Percentiles rank a stretch among this genome's conserved stretches.
Conservation (phyloP, 2,329 filamentous ascomycete genomes). For the Pseudogymnoascus sp. region DNA sequence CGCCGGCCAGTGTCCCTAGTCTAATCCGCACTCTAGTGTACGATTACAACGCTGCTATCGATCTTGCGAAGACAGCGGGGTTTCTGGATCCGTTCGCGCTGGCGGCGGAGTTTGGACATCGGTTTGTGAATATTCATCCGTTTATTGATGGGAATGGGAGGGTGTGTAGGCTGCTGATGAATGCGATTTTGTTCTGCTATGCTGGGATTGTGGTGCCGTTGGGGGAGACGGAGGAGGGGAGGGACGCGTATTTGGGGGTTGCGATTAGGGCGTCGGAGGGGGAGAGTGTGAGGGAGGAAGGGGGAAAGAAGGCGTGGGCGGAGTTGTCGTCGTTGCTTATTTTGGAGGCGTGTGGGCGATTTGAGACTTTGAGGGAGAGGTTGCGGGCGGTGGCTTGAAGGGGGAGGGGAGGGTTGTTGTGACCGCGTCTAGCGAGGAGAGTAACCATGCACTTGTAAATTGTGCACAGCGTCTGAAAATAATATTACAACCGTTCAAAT, state of each 20-base stretch:
- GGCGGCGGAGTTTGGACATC: conserved; percentile 27
- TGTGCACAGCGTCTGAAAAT: neutral
- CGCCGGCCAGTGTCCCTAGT: conserved; percentile 17
- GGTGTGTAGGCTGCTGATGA: conserved; percentile 35
- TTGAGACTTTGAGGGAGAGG: neutral
- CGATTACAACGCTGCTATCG: conserved; percentile 21
- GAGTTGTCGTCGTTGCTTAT: conserved; percentile 1
- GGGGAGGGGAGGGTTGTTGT: neutral
- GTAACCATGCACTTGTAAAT: neutral
- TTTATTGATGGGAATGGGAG: conserved; percentile 38
- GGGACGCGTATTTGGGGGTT: conserved; percentile 20
- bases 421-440: neutral
- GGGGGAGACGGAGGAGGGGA: conserved; percentile 19
- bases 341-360: neutral
- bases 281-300: conserved; percentile 10
- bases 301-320: conserved; percentile 10
- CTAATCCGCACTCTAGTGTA: conserved; percentile 26
- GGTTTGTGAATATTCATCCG: conserved; percentile 36
- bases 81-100: conserved; percentile 25
- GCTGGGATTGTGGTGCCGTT: conserved; percentile 19
- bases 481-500: neutral
- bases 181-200: conserved; percentile 32
- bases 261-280: conserved; percentile 10
- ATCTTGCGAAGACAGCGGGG: neutral
- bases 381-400: neutral